These are phyloP conservation scores for Kockiozyma suomiensis DNA, from an alignment of 805 yeast species.

Conservation along the genomic window DNA sequence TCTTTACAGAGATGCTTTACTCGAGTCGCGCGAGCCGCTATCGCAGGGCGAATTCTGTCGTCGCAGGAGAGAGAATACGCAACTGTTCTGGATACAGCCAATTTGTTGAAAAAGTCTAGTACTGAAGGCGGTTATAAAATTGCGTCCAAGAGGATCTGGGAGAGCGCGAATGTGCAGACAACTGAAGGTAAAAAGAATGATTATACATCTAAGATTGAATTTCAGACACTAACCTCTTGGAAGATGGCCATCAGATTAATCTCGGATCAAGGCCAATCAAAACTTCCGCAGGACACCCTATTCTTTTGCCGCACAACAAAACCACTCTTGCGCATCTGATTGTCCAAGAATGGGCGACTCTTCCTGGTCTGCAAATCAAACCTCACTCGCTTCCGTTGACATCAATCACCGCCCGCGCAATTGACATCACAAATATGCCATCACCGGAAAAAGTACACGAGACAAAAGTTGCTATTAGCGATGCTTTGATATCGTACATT, in stretches of 20 bases:
- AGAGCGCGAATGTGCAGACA: slow-evolving; percentile 55
- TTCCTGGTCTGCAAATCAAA: slow-evolving; percentile 64
- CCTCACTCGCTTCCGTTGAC: slow-evolving; percentile 85
- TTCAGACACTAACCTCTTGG: no score
- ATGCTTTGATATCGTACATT: slow-evolving; percentile 71
- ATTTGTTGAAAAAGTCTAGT: slow-evolving; percentile 16
- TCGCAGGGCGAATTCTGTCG: background rate
- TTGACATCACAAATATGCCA: slow-evolving; percentile 62
- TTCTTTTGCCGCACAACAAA: slow-evolving; percentile 64
- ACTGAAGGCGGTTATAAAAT: slow-evolving; percentile 5
- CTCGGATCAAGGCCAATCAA: slow-evolving; percentile 75
- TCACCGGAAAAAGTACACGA: slow-evolving; percentile 44
- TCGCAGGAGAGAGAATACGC: slow-evolving; percentile 15
- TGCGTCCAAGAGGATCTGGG: slow-evolving; percentile 70
- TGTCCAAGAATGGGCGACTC: slow-evolving; percentile 83
- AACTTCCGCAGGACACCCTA: slow-evolving; percentile 78
- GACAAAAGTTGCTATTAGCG: slow-evolving; percentile 57
- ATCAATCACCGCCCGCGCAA: slow-evolving; percentile 80
- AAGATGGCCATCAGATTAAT: slow-evolving; percentile 22
- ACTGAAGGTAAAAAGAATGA: slow-evolving; percentile 29
- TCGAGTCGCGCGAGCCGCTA: background rate
- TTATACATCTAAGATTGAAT: no score
- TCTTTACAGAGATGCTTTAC: background rate
- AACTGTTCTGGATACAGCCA: slow-evolving; percentile 27
- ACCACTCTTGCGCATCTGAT: slow-evolving; percentile 69